Percentiles rank a stretch among this genome's conserved stretches.
Conservation (phyloP, 805 yeast genomes). For the Suhomyces faveliae region DNA sequence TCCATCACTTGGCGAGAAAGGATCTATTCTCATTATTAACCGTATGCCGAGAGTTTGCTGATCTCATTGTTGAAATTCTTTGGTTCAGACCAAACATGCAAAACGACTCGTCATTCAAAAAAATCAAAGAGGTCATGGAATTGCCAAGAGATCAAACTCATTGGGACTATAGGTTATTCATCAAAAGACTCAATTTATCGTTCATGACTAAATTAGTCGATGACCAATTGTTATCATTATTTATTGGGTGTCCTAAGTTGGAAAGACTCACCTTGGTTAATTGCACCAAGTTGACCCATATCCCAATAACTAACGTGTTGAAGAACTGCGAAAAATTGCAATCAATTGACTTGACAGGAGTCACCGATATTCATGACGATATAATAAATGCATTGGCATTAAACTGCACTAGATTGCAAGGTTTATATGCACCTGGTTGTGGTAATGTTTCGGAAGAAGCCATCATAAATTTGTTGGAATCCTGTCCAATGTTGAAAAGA, state of each 20-base stretch:
- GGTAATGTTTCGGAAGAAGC: slow-evolving; percentile 66
- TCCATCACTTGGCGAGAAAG: slow-evolving; percentile 60
- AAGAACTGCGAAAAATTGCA: slow-evolving; percentile 68
- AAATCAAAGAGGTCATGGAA: slow-evolving; percentile 55
- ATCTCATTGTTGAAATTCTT: slow-evolving; percentile 69
- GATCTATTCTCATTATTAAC: slow-evolving; percentile 63
- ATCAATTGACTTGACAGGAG: slow-evolving; percentile 85
- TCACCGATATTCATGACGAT: slow-evolving; percentile 60
- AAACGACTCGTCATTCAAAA: slow-evolving; percentile 46
- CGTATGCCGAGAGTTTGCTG: slow-evolving; percentile 80
- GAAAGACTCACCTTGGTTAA: slow-evolving; percentile 86
- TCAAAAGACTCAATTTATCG: slow-evolving; percentile 78
- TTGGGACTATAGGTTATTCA: slow-evolving; percentile 66
- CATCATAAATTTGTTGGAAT: slow-evolving; percentile 52
- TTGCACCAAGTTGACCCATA: slow-evolving; percentile 63
- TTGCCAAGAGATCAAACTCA: slow-evolving; percentile 48
- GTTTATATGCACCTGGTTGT: slow-evolving; percentile 86
- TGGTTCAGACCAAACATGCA: slow-evolving; percentile 86
- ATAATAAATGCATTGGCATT: slow-evolving; percentile 66
- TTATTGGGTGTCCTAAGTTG: slow-evolving; percentile 68
- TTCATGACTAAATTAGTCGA: slow-evolving; percentile 66
- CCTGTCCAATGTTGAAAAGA: slow-evolving; percentile 76
- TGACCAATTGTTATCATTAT: slow-evolving; percentile 59
- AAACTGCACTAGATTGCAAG: slow-evolving; percentile 77
- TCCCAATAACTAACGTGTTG: slow-evolving; percentile 61